Evolutionary conservation across 2,329 filamentous ascomycete species (phyloP).

Genomic region (Xylaria sp.): DNA sequence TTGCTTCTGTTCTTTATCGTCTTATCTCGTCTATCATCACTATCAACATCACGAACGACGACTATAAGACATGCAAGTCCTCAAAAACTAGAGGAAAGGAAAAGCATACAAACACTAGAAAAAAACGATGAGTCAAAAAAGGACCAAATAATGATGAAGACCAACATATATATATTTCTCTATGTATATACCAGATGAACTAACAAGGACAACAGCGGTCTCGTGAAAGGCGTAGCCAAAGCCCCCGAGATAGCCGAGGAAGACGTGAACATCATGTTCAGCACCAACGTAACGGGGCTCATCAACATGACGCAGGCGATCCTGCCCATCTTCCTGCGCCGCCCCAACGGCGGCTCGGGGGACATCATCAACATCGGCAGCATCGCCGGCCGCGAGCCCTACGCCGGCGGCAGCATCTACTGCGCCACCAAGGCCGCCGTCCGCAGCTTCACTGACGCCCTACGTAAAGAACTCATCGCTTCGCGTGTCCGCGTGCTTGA

Average conservation of each 20-base stretch:
- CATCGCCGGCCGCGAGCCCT: conserved; percentile 70
- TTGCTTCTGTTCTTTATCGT: neutral
- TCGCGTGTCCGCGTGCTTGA: conserved; percentile 77
- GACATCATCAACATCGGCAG: conserved; percentile 94
- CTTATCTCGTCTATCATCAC: neutral
- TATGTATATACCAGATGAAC: no score
- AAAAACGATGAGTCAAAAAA: neutral
- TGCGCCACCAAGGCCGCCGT: conserved; percentile 83
- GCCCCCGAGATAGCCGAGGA: conserved; percentile 84
- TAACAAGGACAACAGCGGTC: conserved; percentile 66
- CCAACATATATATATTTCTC: neutral
- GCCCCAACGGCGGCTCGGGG: conserved; percentile 78
- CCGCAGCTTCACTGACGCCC: conserved; percentile 75
- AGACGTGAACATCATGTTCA: conserved; percentile 89
- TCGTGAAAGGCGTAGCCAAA: conserved; percentile 88
- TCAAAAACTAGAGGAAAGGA: neutral
- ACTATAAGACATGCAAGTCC: neutral
- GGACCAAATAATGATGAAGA: neutral
- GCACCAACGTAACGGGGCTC: conserved; percentile 92
- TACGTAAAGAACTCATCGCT: conserved; percentile 77
- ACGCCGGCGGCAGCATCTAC: conserved; percentile 80
- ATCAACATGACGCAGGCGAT: conserved; percentile 97
- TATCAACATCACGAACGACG: neutral
- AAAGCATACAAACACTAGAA: neutral
- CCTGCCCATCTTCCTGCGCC: conserved; percentile 82